Evolutionary conservation across 1,284 basidiomycete genomes (phyloP), one percentile per base, ranked within the genome.

Genomic region (Ustilago shanxiensis): DNA sequence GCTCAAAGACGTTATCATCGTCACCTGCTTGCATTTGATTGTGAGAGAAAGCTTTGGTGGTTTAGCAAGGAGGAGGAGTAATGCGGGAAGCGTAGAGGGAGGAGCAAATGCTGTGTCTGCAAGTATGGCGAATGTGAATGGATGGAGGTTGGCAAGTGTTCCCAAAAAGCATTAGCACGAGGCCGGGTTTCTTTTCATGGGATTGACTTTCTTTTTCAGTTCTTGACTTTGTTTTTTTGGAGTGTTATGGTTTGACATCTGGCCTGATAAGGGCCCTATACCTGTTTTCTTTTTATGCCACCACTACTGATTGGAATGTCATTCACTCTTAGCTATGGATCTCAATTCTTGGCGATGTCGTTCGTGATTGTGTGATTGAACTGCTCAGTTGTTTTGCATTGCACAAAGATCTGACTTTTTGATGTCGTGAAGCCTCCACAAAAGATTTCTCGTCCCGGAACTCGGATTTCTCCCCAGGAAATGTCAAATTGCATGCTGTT

Each of bases 11-110:
- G 89, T 95, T 22, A 90, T 97, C 60, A 93, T 91, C 75, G 92
- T 91, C 47, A 97, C 94, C 1, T 93, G 91, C 16, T 88, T 98
- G 86, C 98, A 95, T 93, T 87, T 99, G 55, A 92, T 96, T 33
- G 93, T 97, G 0, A 88, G 95, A 39, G 95, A 99, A 86, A 91
- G 91, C 29, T 93, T 97, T 86, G 94, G 94, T 1, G 95, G 95
- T 2, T 89, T 98, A 51, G 94, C 93, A 13, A 71, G 63, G 45
- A 53, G 69, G 33, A 77, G 14, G 91, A 90, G 87, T 91, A 92
- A 77, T 91, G 92, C 77, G 90, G 88, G 79, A 2, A 61, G 61
- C 41, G 29, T 35, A 0, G 72, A 75, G 8, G 24, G 47, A 8
- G 62, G 53, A 8, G 7, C 20, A 5, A 20, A 20, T n/a, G 41